A percentile compares a stretch with the other conserved stretches of the same genome.
These are phyloP conservation scores for Saturnispora halmiae DNA, from an alignment of 805 yeast species.

Conservation along the genomic window DNA sequence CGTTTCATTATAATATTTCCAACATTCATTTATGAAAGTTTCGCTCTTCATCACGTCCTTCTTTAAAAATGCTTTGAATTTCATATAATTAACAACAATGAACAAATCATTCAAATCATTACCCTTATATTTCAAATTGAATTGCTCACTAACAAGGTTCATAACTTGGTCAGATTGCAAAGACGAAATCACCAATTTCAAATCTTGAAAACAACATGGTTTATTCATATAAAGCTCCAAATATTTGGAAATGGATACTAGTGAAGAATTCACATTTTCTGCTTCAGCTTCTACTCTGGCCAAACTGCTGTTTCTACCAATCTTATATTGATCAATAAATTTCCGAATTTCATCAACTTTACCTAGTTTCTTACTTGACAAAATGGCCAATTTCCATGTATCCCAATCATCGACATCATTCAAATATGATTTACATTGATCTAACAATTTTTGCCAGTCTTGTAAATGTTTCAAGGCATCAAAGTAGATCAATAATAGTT, in stretches of 20 bases:
- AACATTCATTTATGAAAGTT: constrained; percentile 26
- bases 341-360: constrained; percentile 27
- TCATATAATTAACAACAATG: constrained; percentile 29
- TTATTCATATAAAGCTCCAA: constrained; percentile 42
- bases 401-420: constrained; percentile 63
- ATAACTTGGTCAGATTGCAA: not conserved
- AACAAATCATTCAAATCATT: constrained; percentile 19
- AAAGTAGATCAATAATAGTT: constrained; percentile 47
- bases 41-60: constrained; percentile 17
- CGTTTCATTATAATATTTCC: constrained; percentile 34
- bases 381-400: constrained; percentile 54
- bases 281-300: constrained; percentile 40
- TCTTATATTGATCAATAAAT: constrained; percentile 26
- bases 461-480: constrained; percentile 36
- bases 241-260: constrained; percentile 29
- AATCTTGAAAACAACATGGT: constrained; percentile 57
- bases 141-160: constrained; percentile 11
- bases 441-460: constrained; percentile 37
- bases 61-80: constrained; percentile 34
- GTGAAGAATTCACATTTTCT: too few relatives aligned
- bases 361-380: constrained; percentile 34
- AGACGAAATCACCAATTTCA: constrained; percentile 26
- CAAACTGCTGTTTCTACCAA: constrained; percentile 48
- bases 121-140: constrained; percentile 4
- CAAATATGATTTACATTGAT: constrained; percentile 35